Evolutionary conservation across 805 yeast genomes (phyloP), one percentile per base, ranked within the genome.

Genomic region (Schwanniomyces pseudopolymorphus): DNA sequence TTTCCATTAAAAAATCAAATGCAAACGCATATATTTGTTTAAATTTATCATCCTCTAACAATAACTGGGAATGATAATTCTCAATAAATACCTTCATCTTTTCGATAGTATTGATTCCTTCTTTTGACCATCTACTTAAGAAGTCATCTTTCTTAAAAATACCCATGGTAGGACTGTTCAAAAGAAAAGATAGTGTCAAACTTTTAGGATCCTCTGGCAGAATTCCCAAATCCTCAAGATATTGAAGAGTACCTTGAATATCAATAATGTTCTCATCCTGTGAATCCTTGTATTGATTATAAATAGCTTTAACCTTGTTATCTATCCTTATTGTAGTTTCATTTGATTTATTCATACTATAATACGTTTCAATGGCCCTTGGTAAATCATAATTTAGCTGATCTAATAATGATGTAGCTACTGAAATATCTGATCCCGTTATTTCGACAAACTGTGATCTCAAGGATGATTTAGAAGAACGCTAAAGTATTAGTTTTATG

Each of bases 121-220:
- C 73, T 37, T 51, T 49, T 4, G 68, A 60, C 96, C 96, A 89
- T 20, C 81, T 80, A 2, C 57, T 57, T 3, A 85, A 53, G 60
- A 87, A 89, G 5, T 61, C 64, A 6, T 66, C 69, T 49, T 63
- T 67, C 3, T 66, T 55, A 58, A 89, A 86, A 2, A 73, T 72
- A 2, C 96, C 96, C 52, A 81, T 78, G 3, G 77, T 67, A 1
- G 89, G 87, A 1, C 89, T 78, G 33, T 80, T 78, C 40, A 92
- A 68, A 42, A 85, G 75, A 56, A 81, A 83, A 0, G 94, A 89
- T 9, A 92, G 61, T 0, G 87, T 81, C 38, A 92, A 70, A 2
- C 89, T 84, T 5, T 72, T 77, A 7, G 81, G 72, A 58, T 91
- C 90, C 54, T 92, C 98, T 0, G 90, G 85, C 11, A 81, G 81